Evolutionary conservation across 1,284 basidiomycete genomes (phyloP), one percentile per base, ranked within the genome.

Genomic region (Cryptococcus wingfieldii): DNA sequence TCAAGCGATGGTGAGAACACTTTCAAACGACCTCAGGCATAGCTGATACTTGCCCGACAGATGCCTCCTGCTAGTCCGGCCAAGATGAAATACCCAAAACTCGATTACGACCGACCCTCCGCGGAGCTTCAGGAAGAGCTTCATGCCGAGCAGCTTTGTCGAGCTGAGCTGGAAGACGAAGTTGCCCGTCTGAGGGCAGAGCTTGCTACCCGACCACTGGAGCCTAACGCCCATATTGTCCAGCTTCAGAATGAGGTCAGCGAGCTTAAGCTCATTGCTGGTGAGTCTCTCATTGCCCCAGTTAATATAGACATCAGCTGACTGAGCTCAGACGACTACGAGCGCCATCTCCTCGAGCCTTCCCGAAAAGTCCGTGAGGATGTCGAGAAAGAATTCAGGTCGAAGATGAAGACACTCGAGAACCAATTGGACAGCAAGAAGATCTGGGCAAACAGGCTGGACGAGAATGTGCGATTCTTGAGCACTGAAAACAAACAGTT

Each of bases 91-190:
- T 72, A 71, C 51, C 67, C 68, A 10, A 64, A 68, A 48, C 59
- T 76, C 19, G 87, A 92, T 75, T 91, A 90, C 64, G 88, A 90
- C 68, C 83, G 88, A 82, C 84, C 87, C 0, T 86, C 88, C 1
- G 88, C 90, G 59, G 84, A 90, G 85, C 80, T 94, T 0, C 89
- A 91, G 77, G 88, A 93, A 79, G 88, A 92, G 62, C 82, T 93
- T 6, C 83, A 92, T 27, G 80, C 83, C 1, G 84, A 89, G 0
- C 82, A 86, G 38, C 81, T 85, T 25, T 83, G 88, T 61, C 75
- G 91, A 28, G 86, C 90, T 50, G 83, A 86, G 2, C 89, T 91
- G 67, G 82, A 84, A 0, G 86, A 81, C 13, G 88, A 91, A 65
- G 89, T 93, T 46, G 64, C 64, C 12, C 62, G 62, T 10, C 80